Conservation (phyloP, 1,284 basidiomycete genomes). For the Retiboletus flavoniger region DNA sequence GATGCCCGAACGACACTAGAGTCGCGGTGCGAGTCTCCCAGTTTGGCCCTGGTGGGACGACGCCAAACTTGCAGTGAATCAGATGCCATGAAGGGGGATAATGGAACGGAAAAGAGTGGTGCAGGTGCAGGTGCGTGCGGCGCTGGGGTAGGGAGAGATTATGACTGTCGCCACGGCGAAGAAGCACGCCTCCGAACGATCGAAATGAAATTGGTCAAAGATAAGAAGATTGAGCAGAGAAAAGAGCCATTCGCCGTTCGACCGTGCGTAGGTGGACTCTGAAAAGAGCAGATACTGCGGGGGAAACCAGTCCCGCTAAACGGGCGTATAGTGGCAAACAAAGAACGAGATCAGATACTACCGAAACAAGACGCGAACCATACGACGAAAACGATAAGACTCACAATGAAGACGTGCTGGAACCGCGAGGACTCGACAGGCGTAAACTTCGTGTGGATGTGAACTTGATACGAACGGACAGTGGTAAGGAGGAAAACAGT, state of each 20-base stretch:
- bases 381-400: conserved; percentile 1
- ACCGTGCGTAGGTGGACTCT: conserved; percentile 5
- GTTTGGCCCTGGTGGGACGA: conserved; percentile 30
- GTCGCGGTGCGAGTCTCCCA: conserved; percentile 36
- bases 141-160: background rate
- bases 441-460: conserved; percentile 1
- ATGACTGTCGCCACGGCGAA: conserved; percentile 2
- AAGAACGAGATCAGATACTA: background rate
- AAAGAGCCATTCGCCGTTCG: conserved; percentile 28
- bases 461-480: background rate
- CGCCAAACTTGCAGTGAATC: conserved; percentile 23
- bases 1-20: conserved; percentile 63
- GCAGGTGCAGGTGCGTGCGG: background rate
- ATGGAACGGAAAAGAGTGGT: conserved; percentile 19
- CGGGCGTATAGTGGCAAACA: background rate
- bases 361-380: background rate
- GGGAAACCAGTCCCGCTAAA: conserved; percentile 15
- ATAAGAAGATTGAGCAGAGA: conserved; percentile 1
- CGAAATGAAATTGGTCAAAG: conserved; percentile 19
- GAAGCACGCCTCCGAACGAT: conserved; percentile 15
- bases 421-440: conserved; percentile 7
- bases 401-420: conserved; percentile 15
- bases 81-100: conserved; percentile 20
- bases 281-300: conserved; percentile 10
- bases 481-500: background rate